Conservation (phyloP, 331 rosid genomes). For the Malus hybrid region DNA sequence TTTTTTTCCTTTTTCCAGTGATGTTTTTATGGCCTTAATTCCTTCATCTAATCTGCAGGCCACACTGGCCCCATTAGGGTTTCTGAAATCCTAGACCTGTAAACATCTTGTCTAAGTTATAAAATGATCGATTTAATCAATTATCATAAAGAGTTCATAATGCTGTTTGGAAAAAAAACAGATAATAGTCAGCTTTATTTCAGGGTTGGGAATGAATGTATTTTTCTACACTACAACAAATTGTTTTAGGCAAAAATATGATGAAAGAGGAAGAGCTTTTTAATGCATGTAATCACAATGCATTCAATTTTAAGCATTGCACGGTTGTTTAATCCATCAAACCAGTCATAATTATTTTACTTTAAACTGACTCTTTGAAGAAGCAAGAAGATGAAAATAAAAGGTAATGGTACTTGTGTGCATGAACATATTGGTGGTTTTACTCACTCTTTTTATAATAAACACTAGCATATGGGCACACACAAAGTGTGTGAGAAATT, state of each 20-base stretch:
- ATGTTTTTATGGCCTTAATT: conserved; percentile 28
- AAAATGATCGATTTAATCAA: not conserved
- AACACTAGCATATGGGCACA: not conserved
- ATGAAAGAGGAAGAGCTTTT: conserved; percentile 8
- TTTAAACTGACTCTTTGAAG: conserved; percentile 10
- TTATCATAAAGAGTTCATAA: not conserved
- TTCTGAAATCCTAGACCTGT: not conserved
- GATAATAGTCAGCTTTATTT: not conserved
- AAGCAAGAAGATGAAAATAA: conserved; percentile 3
- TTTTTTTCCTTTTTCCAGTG: not conserved
- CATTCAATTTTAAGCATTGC: conserved; percentile 27
- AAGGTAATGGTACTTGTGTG: not conserved
- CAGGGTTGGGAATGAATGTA: not conserved
- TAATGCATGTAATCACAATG: conserved; percentile 7
- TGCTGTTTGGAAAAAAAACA: not conserved
- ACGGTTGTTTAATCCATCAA: conserved; percentile 22
- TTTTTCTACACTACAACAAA: not conserved
- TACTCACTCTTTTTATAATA: not conserved
- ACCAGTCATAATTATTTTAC: conserved; percentile 21
- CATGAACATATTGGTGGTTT: not conserved
- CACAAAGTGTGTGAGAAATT: too few species aligned
- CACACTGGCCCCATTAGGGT: not conserved
- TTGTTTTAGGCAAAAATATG: conserved; percentile 9
- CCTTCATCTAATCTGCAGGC: conserved; percentile 8
- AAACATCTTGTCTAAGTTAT: conserved; percentile 3